Base-by-base conservation (phyloP, 257 asterid species). In the Vinca minor region DNA sequence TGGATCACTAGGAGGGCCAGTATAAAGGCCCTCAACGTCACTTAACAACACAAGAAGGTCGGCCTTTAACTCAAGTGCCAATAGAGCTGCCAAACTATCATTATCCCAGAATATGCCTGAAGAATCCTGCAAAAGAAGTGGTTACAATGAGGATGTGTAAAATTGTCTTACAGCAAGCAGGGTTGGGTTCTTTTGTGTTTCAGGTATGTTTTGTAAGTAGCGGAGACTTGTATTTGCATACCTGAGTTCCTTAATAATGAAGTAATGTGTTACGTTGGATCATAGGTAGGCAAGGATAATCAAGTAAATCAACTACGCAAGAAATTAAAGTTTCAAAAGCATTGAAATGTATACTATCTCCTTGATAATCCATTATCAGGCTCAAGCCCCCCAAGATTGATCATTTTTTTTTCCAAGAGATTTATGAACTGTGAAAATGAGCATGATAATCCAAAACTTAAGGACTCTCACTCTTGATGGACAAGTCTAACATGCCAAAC, bases 61-160 rank as follows among this genome's bases (percentile, higher is more conserved):
- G 31, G 96, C 96, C 57, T 85, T 83, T 46, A 89, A 86, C 72
- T 89, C 91, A 69, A 89, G 76, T 1, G 96, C 96, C 67, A 89
- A 71, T 25, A 89, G 83, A 71, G 94, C 94, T 28, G 96, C 85
- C 78, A 89, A 82, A 75, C 96, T 89, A 71, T 89, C 96, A 31
- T 87, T 89, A 65, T 89, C 96, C 96, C 96, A 89, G 70, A 89
- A 89, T 78, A 89, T 89, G 69, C 96, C 96, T 20, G 91, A 87
- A 65, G 95, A 81, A 59, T 89, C 96, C 96, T 89, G 75, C 78
- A 80, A 55, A 80, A 60, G 4, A 49, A 49, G 0, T 25, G 38
- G 4, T 55, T 42, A 42, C 8, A 38, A 8, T 41, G 46, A 41
- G 17, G 13, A 41, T 12, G 13, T 11, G 17, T 44, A n/a, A 35